Base-by-base conservation (phyloP, 805 yeast species). In the Jamesozyma lodderae region DNA sequence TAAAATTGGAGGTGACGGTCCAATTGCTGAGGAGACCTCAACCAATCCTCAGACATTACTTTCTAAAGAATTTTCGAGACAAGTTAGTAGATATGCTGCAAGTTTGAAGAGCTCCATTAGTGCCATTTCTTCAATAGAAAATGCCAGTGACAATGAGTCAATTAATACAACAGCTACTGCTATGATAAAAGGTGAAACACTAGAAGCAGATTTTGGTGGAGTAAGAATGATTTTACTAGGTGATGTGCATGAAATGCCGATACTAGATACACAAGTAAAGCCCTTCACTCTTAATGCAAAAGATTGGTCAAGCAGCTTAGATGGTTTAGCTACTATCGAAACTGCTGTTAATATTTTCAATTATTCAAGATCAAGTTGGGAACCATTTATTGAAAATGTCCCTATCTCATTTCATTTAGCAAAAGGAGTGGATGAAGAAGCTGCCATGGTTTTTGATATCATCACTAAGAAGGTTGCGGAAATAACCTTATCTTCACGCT, bases 281-380 rank as follows among this genome's bases (percentile, higher is more conserved):
- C 80, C 90, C 0, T 84, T 88, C 57, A 73, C 73, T 10, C 56
- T 81, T 2, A 64, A 64, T 23, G 88, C 86, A 0, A 70, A 72
- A 38, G 83, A 88, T 50, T 88, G 96, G 96, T 81, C 95, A 0
- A 77, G 88, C 1, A 88, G 83, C 42, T 59, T 88, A 38, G 79
- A 77, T 48, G 82, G 85, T 1, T 77, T 76, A 40, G 68, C 81
- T 0, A 72, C 73, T 19, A 59, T 87, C 25, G 82, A 76, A 43
- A 69, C 86, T 0, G 73, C 66, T 43, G 72, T 82, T 8, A 87
- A 85, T 57, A 75, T 85, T 16, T 88, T 82, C 67, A 87, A 87
- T 57, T 88, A 88, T 57, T 75, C 96, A 0, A 76, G 82, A 44
- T 87, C 96, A 3, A 73, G 86, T 0, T 88, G 98, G 97, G 97